These are phyloP conservation scores for Candida awuae DNA, from an alignment of 805 yeast species.

Conservation along the genomic window DNA sequence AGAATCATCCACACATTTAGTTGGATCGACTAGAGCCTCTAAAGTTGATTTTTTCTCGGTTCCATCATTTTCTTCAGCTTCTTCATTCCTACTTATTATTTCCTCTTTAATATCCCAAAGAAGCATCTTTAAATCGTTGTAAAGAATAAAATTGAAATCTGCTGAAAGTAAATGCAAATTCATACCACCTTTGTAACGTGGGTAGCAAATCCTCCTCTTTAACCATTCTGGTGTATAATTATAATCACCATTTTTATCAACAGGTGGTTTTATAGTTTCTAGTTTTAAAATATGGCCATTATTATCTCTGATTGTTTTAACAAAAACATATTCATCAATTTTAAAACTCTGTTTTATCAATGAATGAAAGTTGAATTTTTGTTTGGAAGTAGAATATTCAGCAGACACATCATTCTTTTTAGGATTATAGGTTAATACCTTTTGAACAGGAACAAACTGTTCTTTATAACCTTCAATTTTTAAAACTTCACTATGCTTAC, in stretches of 20 bases:
- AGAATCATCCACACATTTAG: conserved; percentile 22
- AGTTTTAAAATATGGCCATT: conserved; percentile 33
- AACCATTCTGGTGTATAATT: conserved; percentile 29
- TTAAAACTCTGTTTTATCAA: conserved; percentile 14
- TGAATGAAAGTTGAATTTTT: conserved; percentile 16
- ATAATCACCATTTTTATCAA: conserved; percentile 9
- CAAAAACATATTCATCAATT: conserved; percentile 25
- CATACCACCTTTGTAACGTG: conserved; percentile 39
- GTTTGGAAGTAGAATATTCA: neutral
- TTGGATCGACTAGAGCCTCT: neutral
- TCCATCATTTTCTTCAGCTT: neutral
- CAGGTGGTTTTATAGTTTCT: conserved; percentile 25
- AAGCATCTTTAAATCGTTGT: conserved; percentile 26
- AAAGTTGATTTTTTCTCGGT: neutral
- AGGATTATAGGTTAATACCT: conserved; percentile 3
- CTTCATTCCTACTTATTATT: conserved; percentile 4
- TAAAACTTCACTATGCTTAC: conserved; percentile 7
- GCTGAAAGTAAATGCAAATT: conserved; percentile 28
- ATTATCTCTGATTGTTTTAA: conserved; percentile 32
- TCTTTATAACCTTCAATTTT: conserved; percentile 10
- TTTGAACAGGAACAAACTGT: conserved; percentile 5
- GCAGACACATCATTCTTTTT: neutral
- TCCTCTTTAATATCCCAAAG: conserved; percentile 25
- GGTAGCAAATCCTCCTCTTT: conserved; percentile 34
- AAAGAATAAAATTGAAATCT: conserved; percentile 18